Percentiles rank a stretch among this genome's conserved stretches.
These are phyloP conservation scores for Phytomonas sp. DNA, from an alignment of 208 protist species.

Conservation along the genomic window DNA sequence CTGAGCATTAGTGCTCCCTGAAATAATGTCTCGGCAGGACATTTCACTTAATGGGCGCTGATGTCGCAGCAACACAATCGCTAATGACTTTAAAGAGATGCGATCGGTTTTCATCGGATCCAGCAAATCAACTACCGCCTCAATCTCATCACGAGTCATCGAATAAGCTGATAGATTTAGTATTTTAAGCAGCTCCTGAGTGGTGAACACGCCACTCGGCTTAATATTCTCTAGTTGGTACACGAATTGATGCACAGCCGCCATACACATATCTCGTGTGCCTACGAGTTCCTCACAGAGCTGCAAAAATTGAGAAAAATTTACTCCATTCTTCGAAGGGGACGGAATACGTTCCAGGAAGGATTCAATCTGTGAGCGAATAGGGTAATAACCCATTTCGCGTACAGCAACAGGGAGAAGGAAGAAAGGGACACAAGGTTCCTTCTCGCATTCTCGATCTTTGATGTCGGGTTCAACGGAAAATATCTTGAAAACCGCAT, in stretches of 20 bases:
- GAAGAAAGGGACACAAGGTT: conserved; percentile 40
- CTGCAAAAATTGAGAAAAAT: conserved; percentile 40
- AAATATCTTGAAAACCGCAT: conserved; percentile 18
- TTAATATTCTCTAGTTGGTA: background rate
- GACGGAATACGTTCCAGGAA: conserved; percentile 19
- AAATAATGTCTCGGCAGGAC: background rate
- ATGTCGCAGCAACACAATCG: background rate
- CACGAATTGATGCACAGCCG: conserved; percentile 8
- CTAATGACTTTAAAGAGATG: conserved; percentile 15
- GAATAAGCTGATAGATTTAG: conserved; percentile 7
- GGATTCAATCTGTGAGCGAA: conserved; percentile 11
- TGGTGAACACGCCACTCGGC: background rate
- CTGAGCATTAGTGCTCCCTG: background rate
- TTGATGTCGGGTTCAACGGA: conserved; percentile 8
- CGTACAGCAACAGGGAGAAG: conserved; percentile 24
- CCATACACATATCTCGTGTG: conserved; percentile 3
- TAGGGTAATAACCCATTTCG: conserved; percentile 58
- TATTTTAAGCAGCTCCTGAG: background rate
- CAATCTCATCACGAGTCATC: conserved; percentile 29
- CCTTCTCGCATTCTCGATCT: background rate
- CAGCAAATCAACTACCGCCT: conserved; percentile 52
- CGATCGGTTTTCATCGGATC: conserved; percentile 30
- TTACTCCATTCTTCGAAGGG: conserved; percentile 19
- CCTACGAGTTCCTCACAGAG: conserved; percentile 37
- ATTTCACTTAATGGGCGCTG: conserved; percentile 9